Evolutionary conservation across 257 asterid species (phyloP).

Genomic region (Jacaranda mimosifolia): DNA sequence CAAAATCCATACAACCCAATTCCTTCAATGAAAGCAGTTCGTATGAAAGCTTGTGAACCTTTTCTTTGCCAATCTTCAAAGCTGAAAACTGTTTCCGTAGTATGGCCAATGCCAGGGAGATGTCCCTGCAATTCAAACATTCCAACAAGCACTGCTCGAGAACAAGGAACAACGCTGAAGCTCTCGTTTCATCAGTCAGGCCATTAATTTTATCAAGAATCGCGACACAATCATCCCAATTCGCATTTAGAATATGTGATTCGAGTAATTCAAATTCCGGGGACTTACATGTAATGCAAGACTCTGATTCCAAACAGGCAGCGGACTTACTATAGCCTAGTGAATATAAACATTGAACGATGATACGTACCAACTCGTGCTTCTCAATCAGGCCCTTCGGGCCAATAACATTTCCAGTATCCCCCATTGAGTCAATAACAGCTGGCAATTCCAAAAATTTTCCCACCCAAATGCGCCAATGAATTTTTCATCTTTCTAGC

Average conservation of each 20-base stretch:
- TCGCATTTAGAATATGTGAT: conserved; percentile 53
- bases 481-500: conserved; percentile 31
- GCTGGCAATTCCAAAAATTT: conserved; percentile 10
- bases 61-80: conserved; percentile 58
- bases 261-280: conserved; percentile 60
- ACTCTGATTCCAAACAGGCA: conserved; percentile 78
- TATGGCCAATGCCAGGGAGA: conserved; percentile 60
- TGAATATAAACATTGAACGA: conserved; percentile 69
- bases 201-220: conserved; percentile 49
- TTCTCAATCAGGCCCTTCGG: conserved; percentile 66
- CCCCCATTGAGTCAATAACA: conserved; percentile 52
- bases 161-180: conserved; percentile 68
- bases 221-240: conserved; percentile 74
- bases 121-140: conserved; percentile 63
- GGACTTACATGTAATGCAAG: conserved; percentile 68
- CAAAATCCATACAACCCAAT: conserved; percentile 48
- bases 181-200: conserved; percentile 66
- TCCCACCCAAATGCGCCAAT: conserved; percentile 20
- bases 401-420: conserved; percentile 53
- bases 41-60: conserved; percentile 68
- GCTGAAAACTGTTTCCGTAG: conserved; percentile 59
- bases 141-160: conserved; percentile 79
- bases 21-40: conserved; percentile 61
- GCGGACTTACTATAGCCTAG: conserved; percentile 83
- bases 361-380: conserved; percentile 74